Evolutionary conservation across 2,329 filamentous ascomycete species (phyloP).

Genomic region (Coniochaeta sp.): DNA sequence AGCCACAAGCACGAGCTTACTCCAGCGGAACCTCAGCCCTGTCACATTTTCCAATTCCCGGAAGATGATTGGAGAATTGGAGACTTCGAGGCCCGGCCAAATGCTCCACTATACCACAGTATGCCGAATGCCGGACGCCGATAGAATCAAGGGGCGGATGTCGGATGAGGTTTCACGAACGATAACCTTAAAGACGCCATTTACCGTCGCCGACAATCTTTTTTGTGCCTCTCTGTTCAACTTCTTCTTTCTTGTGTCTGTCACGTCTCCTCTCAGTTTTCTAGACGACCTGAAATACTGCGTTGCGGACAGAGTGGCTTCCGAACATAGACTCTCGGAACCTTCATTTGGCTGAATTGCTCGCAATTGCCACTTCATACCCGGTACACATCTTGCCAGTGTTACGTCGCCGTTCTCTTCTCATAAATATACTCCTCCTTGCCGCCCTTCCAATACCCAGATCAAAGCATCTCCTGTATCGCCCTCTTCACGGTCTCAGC

Average conservation of each 20-base stretch:
- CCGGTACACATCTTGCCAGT: neutral
- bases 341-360: conserved; percentile 1
- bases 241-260: neutral
- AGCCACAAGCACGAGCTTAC: too few species aligned
- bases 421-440: neutral
- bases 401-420: neutral
- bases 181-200: neutral
- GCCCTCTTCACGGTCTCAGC: neutral
- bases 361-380: neutral
- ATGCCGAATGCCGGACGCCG: neutral
- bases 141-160: neutral
- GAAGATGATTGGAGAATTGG: neutral
- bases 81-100: neutral
- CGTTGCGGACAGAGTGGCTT: neutral
- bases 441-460: neutral
- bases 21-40: neutral
- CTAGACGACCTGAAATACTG: neutral
- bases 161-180: neutral
- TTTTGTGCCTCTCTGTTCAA: neutral
- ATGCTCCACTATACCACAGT: neutral
- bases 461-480: neutral
- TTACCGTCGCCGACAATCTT: neutral
- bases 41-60: neutral
- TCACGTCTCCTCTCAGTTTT: neutral
- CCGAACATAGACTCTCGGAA: neutral